Evolutionary conservation across 768 basidiomycete species (phyloP), one percentile per base, ranked within the genome.

Genomic region (Rubroboletus pulcherrimus): DNA sequence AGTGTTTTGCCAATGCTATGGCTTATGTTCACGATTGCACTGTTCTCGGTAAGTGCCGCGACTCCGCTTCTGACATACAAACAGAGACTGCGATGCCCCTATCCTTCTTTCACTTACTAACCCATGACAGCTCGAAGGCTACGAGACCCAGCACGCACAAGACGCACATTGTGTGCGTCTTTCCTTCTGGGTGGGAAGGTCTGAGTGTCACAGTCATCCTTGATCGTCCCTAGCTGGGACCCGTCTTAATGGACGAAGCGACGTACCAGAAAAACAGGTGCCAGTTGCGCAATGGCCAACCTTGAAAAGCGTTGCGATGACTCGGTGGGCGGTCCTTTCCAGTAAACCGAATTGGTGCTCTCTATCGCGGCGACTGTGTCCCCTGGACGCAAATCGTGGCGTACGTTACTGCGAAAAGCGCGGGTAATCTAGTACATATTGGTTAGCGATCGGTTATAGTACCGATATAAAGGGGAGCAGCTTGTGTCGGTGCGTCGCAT

Each of bases 131-230:
- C 55, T 60, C 65, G 59, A 67, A 69, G 54, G 68, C 63, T 62
- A 44, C 63, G 61, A 59, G 55, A 63, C 67, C 67, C 65, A 58
- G 47, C 48, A 65, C 68, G 57, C 49, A 69, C 67, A 55, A 42
- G 63, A 55, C 35, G 48, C 26, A 54, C 51, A 15, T 15, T 11
- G n/a, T 8, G 46, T 54, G 54, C 43, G 52, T 60, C 64, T 63
- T 51, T 60, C 30, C 49, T 70, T 48, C 56, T 64, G 71, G 68
- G 69, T 64, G 63, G 69, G 63, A 70, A 67, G 65, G 69, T 70
- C 65, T 70, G 69, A 70, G 61, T 49, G 48, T 63, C 54, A 24
- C 54, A 48, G 61, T 63, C 67, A 63, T 53, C 64, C 59, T 59
- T 55, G 60, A 71, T 62, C 43, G 67, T 66, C 65, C 58, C 69